Evolutionary conservation across 306 rosid species (phyloP).

Genomic region (Glycyrrhiza uralensis): DNA sequence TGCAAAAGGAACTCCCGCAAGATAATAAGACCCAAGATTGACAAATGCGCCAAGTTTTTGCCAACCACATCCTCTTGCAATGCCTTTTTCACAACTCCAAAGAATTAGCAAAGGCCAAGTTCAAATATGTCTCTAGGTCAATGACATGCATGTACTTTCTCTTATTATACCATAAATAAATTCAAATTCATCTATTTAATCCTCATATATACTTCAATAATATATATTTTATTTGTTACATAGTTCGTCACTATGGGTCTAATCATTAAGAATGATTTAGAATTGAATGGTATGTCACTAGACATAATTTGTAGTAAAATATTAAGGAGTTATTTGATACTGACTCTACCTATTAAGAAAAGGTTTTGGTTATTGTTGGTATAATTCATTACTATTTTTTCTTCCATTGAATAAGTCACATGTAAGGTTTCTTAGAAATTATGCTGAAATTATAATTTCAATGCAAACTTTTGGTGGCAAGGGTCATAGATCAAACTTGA

Average conservation of each 20-base stretch:
- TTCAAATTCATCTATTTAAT: background rate
- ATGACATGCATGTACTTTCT: background rate
- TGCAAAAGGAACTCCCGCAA: conserved; percentile 26
- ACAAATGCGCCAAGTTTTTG: conserved; percentile 42
- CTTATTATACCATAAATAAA: background rate
- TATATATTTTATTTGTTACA: background rate
- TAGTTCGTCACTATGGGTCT: no score
- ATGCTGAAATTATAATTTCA: background rate
- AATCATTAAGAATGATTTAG: no score
- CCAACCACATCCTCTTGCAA: conserved; percentile 45
- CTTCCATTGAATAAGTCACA: background rate
- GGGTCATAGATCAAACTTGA: no score
- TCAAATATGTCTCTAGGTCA: background rate
- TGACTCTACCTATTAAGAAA: no score
- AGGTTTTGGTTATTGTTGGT: background rate
- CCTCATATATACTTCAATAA: background rate
- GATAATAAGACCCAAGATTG: conserved; percentile 34
- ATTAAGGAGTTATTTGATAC: no score
- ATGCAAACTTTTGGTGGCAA: background rate
- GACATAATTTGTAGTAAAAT: no score
- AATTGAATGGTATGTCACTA: no score
- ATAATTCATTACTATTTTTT: background rate
- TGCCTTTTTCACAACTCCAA: conserved; percentile 15
- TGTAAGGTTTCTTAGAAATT: background rate
- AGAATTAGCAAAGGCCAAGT: background rate